A percentile compares a stretch with the other conserved stretches of the same genome.
Conservation (phyloP, 208 protist genomes). For the Trypanosoma scelopori region DNA sequence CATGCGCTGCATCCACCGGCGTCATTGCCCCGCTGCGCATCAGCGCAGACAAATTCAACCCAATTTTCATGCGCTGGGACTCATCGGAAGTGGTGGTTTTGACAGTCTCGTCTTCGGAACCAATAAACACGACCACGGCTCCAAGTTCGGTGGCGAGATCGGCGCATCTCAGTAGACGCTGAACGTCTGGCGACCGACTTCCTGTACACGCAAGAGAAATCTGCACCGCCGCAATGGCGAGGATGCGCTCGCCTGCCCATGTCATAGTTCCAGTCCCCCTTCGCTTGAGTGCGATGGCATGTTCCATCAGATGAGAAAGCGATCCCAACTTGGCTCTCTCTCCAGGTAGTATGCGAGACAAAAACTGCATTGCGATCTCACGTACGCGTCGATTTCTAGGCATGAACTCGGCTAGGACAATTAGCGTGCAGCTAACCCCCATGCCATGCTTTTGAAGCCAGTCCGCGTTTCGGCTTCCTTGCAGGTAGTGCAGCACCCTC, state of each 20-base stretch:
- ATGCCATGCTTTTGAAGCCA: slow-evolving; percentile 18
- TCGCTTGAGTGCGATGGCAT: background rate
- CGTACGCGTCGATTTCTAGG: background rate
- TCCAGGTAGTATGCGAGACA: background rate
- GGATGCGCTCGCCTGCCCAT: background rate
- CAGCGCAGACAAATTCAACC: slow-evolving; percentile 16
- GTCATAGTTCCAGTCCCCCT: background rate
- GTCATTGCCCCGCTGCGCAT: slow-evolving; percentile 9
- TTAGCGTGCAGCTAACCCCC: background rate
- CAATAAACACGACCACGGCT: slow-evolving; percentile 1
- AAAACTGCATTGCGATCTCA: slow-evolving; percentile 1
- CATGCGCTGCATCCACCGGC: slow-evolving; percentile 31
- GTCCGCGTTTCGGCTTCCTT: slow-evolving; percentile 7
- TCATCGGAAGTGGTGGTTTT: background rate
- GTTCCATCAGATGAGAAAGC: slow-evolving; percentile 2
- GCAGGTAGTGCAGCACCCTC: slow-evolving; percentile 17
- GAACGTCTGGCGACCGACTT: background rate
- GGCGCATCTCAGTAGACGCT: background rate
- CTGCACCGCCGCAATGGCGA: background rate
- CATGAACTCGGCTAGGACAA: slow-evolving; percentile 3
- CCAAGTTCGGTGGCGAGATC: slow-evolving; percentile 24
- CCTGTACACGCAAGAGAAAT: background rate
- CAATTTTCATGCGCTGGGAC: slow-evolving; percentile 1
- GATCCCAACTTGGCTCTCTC: background rate
- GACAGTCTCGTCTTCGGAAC: background rate